Percentiles rank a stretch among this genome's conserved stretches.
Evolutionary conservation across 2,329 filamentous ascomycete genomes (phyloP).

Genomic region (Curvularia lunata): DNA sequence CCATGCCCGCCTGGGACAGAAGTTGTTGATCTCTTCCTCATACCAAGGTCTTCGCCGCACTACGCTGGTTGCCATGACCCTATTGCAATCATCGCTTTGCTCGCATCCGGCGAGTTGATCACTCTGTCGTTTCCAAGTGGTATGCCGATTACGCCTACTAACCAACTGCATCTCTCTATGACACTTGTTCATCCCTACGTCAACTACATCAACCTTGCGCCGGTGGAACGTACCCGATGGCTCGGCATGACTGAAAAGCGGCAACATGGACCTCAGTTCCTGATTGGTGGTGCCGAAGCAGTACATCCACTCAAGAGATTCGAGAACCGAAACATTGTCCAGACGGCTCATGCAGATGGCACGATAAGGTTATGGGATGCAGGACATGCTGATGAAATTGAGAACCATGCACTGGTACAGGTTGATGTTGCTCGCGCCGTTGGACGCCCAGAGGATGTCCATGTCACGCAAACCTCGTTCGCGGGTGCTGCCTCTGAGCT

Average conservation of each 20-base stretch:
- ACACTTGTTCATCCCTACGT: constrained; percentile 92
- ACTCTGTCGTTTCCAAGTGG: constrained; percentile 93
- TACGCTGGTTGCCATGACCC: constrained; percentile 90
- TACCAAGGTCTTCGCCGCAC: constrained; percentile 83
- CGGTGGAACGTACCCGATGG: constrained; percentile 81
- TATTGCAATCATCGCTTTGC: constrained; percentile 77
- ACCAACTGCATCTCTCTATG: constrained; percentile 86
- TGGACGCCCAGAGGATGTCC: constrained; percentile 76
- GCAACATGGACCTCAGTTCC: constrained; percentile 75
- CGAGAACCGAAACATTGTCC: constrained; percentile 82
- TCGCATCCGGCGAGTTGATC: constrained; percentile 86
- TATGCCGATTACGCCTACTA: constrained; percentile 87
- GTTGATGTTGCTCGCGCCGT: constrained; percentile 85
- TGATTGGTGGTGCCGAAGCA: constrained; percentile 79
- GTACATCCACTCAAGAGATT: constrained; percentile 74
- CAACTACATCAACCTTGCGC: constrained; percentile 72
- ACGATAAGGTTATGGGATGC: constrained; percentile 93
- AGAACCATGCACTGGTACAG: constrained; percentile 82
- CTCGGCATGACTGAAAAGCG: constrained; percentile 87
- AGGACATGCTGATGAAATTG: constrained; percentile 90
- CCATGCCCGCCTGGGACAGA: constrained; percentile 78
- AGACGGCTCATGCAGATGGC: constrained; percentile 88
- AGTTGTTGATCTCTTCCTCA: constrained; percentile 78
- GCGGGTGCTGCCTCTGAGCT: constrained; percentile 83
- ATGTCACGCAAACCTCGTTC: constrained; percentile 80